Evolutionary conservation across 441 rosid genomes (phyloP).

Genomic region (Arabidopsis lyrata): DNA sequence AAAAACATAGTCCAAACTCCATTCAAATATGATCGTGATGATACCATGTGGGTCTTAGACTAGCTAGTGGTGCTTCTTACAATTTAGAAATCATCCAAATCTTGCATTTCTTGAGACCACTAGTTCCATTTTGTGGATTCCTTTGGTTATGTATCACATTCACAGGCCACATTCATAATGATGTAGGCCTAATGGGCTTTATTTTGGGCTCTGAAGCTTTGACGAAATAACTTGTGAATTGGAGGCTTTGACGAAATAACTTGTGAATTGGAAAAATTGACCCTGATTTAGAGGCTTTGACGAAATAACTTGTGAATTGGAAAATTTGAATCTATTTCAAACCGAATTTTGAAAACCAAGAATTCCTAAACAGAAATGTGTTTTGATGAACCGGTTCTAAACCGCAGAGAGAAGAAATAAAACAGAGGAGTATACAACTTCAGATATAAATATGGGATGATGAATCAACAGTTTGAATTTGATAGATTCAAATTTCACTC

Average conservation of each 20-base stretch:
- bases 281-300: neutral
- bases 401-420: slow-evolving; percentile 25
- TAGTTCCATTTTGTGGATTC: neutral
- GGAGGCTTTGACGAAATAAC: neutral
- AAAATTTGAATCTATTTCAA: slow-evolving; percentile 14
- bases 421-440: slow-evolving; percentile 34
- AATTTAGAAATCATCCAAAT: neutral
- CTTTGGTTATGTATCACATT: neutral
- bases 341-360: neutral
- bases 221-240: too few species aligned
- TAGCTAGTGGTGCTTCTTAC: neutral
- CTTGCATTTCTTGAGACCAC: neutral
- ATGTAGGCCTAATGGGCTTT: neutral
- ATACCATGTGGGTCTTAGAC: neutral
- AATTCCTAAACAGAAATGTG: slow-evolving; percentile 36
- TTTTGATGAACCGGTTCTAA: slow-evolving; percentile 31
- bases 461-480: slow-evolving; percentile 11
- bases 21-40: neutral
- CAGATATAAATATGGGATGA: neutral
- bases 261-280: neutral
- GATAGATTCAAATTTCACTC: slow-evolving; percentile 28
- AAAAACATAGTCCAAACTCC: neutral
- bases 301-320: neutral
- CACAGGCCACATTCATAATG: neutral
- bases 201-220: neutral